These are phyloP conservation scores for Trichophyton verrucosum DNA, from an alignment of 2,329 filamentous ascomycete genomes.

Conservation along the genomic window DNA sequence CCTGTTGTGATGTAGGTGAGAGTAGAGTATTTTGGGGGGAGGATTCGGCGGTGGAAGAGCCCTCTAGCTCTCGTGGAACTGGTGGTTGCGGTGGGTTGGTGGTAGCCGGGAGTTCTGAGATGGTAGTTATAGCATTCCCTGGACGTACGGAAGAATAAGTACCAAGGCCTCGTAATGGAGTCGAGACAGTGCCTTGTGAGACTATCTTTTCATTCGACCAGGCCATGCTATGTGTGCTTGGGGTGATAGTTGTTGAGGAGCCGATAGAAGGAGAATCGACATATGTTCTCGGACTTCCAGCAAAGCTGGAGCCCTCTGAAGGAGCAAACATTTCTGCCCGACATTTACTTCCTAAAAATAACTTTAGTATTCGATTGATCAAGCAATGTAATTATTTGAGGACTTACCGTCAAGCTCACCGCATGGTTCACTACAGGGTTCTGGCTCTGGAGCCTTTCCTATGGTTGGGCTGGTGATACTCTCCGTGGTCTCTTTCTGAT, in stretches of 20 bases:
- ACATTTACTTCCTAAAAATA: not conserved
- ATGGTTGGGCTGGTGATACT: not conserved
- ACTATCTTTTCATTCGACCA: not conserved
- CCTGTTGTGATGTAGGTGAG: not conserved
- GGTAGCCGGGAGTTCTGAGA: not conserved
- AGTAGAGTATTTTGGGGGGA: not conserved
- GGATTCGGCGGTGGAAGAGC: not conserved
- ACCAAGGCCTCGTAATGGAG: not conserved
- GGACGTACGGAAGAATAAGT: not conserved
- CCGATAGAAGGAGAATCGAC: not conserved
- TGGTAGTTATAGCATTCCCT: not conserved
- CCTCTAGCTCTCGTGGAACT: not conserved
- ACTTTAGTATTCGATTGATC: not conserved
- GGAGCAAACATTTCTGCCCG: not conserved
- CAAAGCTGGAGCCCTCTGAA: not conserved
- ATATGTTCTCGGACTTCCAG: not conserved
- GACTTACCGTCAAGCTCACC: not conserved
- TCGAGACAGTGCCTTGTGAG: not conserved
- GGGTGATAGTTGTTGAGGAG: not conserved
- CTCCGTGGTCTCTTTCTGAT: not conserved
- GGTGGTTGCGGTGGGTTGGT: not conserved
- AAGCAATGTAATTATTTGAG: not conserved
- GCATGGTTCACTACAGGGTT: not conserved
- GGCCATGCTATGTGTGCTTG: not conserved
- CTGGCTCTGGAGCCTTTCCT: not conserved